Evolutionary conservation across 768 basidiomycete genomes (phyloP), one percentile per base, ranked within the genome.

Genomic region (Leccinum subgranulosum): DNA sequence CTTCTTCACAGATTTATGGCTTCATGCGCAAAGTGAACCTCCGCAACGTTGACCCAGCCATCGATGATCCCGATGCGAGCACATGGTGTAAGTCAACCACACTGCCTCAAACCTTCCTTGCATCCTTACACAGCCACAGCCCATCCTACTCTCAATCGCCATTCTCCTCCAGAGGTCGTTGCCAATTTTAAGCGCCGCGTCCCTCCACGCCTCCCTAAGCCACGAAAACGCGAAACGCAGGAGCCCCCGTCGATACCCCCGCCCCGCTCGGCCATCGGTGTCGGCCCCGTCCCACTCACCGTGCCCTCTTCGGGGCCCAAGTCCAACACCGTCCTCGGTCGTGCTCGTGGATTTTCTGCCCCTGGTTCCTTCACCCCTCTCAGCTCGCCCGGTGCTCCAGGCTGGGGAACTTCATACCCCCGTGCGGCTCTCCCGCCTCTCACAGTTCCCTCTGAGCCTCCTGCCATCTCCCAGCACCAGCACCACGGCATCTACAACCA

Each of bases 21-120:
- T 97, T 94, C 80, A 95, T 95, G 92, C 92, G 94, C 76, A 95
- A 96, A 75, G 91, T 96, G 71, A 95, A 94, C 79, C 81, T 95
- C 66, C 88, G 92, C 72, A 94, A 95, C 76, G 89, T 94, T 73
- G 93, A 95, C 79, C 90, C 91, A 61, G 92, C 90, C 60, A 94
- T 94, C 64, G 90, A 92, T 76, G 94, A 96, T 76, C 93, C 93
- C 60, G 94, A 97, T 77, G 94, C 93, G 14, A 94, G 91, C 73
- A 94, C 93, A 61, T 97, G 94, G 94, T 94, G 93, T 95, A 79
- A 72, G 93, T 84, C 58, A 27, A 53, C 27, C 58, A 50, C 59
- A 51, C 60, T 53, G 55, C 60, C 63, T 63, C 58, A 34, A 60
- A 47, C 36, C 59, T 63, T 49, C 23, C 23, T 59, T 54, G 21